Evolutionary conservation across 1,139 yeast genomes (phyloP).

Genomic region (Saccharomyces hybrid): DNA sequence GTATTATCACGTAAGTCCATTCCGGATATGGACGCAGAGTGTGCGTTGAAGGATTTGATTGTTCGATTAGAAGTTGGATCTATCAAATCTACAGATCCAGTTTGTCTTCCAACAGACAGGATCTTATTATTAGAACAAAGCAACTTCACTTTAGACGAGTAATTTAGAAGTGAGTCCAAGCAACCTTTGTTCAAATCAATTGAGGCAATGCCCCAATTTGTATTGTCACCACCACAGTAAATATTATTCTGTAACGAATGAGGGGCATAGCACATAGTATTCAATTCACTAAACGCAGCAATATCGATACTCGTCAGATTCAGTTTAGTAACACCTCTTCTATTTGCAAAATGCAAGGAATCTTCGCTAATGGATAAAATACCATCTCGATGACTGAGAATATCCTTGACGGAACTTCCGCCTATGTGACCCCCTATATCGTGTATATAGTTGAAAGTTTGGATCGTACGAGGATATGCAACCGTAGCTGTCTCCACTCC

Average conservation of each 20-base stretch:
- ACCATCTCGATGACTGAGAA: slow-evolving; percentile 50
- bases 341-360: slow-evolving; percentile 47
- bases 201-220: slow-evolving; percentile 39
- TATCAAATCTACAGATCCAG: slow-evolving; percentile 69
- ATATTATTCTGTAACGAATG: slow-evolving; percentile 30
- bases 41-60: slow-evolving; percentile 60
- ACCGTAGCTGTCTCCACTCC: slow-evolving; percentile 73
- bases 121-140: slow-evolving; percentile 39
- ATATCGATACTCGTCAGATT: slow-evolving; percentile 34
- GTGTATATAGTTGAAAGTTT: slow-evolving; percentile 35
- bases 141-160: slow-evolving; percentile 36
- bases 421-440: slow-evolving; percentile 44
- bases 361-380: slow-evolving; percentile 49
- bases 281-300: slow-evolving; percentile 35
- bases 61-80: slow-evolving; percentile 57
- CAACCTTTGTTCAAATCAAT: slow-evolving; percentile 51
- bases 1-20: slow-evolving; percentile 71
- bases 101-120: slow-evolving; percentile 56
- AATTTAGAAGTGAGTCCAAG: slow-evolving; percentile 33
- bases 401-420: slow-evolving; percentile 40
- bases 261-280: slow-evolving; percentile 31
- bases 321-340: slow-evolving; percentile 48
- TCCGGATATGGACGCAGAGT: slow-evolving; percentile 68
- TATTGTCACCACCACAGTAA: slow-evolving; percentile 41
- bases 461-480: slow-evolving; percentile 40